phyloP scores from a whole-genome alignment of 139 green algal species.

The Coelastrella sp. region DNA sequence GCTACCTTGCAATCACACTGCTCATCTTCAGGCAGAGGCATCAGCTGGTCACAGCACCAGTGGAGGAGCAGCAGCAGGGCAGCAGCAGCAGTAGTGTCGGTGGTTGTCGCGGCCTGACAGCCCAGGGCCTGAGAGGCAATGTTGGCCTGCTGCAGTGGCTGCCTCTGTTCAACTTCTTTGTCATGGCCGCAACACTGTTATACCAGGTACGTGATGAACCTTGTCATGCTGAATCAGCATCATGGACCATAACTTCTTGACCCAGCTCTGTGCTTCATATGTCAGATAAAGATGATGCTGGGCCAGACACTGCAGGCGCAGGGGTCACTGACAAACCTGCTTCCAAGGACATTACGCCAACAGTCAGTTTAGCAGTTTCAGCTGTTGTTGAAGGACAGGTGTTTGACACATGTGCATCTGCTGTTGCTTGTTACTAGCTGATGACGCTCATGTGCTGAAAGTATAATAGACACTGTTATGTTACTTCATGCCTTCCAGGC shows the following conservation, averaged over 20 bases:
- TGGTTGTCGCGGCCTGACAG: neutral
- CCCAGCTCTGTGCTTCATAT: no score
- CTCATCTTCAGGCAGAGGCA: slow-evolving; percentile 74
- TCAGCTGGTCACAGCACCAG: slow-evolving; percentile 35
- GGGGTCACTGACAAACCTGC: no score
- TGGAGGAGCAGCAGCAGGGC: neutral
- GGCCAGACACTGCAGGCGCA: no score
- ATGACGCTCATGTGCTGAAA: no score
- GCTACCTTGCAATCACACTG: slow-evolving; percentile 82
- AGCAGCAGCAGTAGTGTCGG: neutral
- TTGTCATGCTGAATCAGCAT: neutral
- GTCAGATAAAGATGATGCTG: neutral
- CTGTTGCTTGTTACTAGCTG: no score
- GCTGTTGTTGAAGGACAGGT: no score
- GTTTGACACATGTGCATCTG: no score
- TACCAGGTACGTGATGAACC: slow-evolving; percentile 63
- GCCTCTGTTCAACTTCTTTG: slow-evolving; percentile 78
- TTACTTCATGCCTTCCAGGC: slow-evolving; percentile 39
- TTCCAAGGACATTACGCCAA: no score
- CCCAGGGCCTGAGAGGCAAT: slow-evolving; percentile 11
- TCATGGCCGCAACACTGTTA: slow-evolving; percentile 70
- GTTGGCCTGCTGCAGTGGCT: slow-evolving; percentile 74
- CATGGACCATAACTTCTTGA: neutral
- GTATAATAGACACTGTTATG: neutral
- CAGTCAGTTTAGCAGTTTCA: no score